Conservation (phyloP, 495 filamentous ascomycete species). For the Viridothelium virens region DNA sequence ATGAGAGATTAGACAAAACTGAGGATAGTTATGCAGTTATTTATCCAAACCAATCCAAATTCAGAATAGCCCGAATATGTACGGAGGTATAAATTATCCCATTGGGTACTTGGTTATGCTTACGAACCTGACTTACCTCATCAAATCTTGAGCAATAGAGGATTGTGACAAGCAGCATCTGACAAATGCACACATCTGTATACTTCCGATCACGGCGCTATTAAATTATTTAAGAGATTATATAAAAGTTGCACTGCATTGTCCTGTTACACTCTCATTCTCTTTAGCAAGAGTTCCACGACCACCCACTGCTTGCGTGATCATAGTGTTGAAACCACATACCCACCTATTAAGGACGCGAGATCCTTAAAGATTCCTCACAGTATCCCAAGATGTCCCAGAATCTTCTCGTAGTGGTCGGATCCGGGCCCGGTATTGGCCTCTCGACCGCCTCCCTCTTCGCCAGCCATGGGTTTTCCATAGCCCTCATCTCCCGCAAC, state of each 20-base stretch:
- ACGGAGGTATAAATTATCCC: no score
- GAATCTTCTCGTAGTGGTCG: conserved; percentile 23
- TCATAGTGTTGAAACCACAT: not conserved
- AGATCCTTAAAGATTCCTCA: not conserved
- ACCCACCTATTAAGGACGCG: not conserved
- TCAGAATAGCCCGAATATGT: no score
- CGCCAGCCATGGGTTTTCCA: conserved; percentile 24
- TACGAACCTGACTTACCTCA: no score
- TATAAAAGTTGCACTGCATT: not conserved
- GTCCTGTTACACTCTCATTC: not conserved
- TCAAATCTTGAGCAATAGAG: not conserved
- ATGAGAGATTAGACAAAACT: no score
- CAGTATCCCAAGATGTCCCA: conserved; percentile 3
- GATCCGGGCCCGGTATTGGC: conserved; percentile 24
- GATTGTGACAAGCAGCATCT: not conserved
- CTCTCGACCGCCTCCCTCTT: conserved; percentile 19
- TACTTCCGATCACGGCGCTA: not conserved
- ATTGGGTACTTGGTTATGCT: no score
- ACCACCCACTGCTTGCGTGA: not conserved
- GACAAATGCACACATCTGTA: not conserved
- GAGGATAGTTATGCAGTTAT: no score
- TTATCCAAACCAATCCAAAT: no score
- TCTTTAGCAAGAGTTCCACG: not conserved
- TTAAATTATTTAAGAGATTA: not conserved
- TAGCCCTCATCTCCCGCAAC: conserved; percentile 25